Base-by-base conservation (phyloP, 768 basidiomycete genomes). In the Termitomyces sp. region DNA sequence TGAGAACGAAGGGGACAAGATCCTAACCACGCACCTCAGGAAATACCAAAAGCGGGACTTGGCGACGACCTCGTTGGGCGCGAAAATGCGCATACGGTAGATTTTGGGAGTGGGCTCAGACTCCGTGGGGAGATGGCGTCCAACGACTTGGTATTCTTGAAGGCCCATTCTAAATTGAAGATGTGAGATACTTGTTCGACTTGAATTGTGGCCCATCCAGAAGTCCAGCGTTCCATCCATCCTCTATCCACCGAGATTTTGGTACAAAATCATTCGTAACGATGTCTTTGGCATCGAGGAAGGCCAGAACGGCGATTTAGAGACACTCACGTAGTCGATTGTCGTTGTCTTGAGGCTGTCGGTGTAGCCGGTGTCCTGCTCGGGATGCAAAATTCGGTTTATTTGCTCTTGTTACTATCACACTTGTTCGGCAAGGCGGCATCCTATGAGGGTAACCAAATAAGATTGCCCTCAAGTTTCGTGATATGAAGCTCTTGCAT, bases 21-120 rank as follows among this genome's bases (percentile, higher is more conserved):
- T n/a, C 19, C 53, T 2, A 11, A 7, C 2, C 12, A 59, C 84
- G 64, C 60, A 89, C 89, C 88, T 86, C 58, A 99, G 80, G 85
- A 96, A 99, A 79, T 98, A 98, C 96, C 97, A 98, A 88, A 97
- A 99, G 57, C 96, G 87, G 49, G 93, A 96, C 80, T 99, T 98
- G 66, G 97, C 96, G 67, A 99, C 93, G 62, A 98, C 94, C 60
- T 97, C 93, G 72, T 98, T 98, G 62, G 93, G 93, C 62, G 97
- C 94, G 70, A 98, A 99, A 69, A 98, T 97, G 74, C 96, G 89
- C 96, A 98, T 98, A 66, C 96, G 90, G 82, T 91, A 98, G 74
- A 98, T 95, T 84, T 98, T 98, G 58, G 97, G 97, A 58, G 82
- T 90, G 54, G 93, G 92, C 62, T 97, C 91, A 60, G 81, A 71